Percentiles rank a stretch among this genome's conserved stretches.
Evolutionary conservation across 2,329 filamentous ascomycete species (phyloP).

Genomic region (Neurospora crassa): DNA sequence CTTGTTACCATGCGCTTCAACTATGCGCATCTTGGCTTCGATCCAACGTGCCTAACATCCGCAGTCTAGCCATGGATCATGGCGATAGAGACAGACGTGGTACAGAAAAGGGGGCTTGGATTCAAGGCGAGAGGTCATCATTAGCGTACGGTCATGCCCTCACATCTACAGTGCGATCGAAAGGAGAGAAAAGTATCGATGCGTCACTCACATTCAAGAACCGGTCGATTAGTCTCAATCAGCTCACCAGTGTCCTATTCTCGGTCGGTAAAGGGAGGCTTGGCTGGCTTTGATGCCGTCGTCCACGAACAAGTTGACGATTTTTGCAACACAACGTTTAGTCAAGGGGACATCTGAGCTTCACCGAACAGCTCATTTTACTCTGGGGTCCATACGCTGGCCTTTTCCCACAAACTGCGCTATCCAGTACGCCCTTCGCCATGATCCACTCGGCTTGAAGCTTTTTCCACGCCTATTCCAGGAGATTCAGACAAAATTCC

Average conservation of each 20-base stretch:
- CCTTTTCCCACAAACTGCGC: too few species aligned
- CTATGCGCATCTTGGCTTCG: background rate
- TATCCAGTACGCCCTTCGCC: too few species aligned
- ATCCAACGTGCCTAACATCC: background rate
- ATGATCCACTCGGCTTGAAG: too few species aligned
- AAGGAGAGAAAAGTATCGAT: background rate
- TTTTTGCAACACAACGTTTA: too few species aligned
- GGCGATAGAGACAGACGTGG: background rate
- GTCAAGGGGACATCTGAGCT: too few species aligned
- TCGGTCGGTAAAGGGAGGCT: background rate
- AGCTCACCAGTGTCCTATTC: too few species aligned
- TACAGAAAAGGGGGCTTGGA: background rate
- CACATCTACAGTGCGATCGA: background rate
- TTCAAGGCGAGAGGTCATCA: background rate
- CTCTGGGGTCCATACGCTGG: too few species aligned
- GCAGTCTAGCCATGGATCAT: background rate
- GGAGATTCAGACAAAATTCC: too few species aligned
- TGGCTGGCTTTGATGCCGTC: background rate
- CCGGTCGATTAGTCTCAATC: background rate
- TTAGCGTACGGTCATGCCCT: background rate
- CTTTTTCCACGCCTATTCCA: too few species aligned
- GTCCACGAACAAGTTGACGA: too few species aligned
- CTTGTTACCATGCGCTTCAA: background rate
- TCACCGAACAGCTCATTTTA: too few species aligned
- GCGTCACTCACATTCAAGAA: background rate